phyloP scores from a whole-genome alignment of 1,139 yeast species.

The Hemisphaericaspora xylanilytica region DNA sequence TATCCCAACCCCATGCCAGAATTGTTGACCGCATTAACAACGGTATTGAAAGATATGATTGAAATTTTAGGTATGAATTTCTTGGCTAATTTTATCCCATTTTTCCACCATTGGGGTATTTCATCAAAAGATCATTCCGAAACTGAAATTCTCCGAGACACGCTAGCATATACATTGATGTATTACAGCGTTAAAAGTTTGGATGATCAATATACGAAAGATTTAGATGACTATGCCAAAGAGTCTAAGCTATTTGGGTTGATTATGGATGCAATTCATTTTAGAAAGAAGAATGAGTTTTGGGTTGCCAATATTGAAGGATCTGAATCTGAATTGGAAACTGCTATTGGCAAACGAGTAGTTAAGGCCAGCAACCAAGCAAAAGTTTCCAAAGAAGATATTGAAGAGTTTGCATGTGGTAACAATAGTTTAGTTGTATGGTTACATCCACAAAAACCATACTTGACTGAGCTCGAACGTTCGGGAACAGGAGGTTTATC shows the following conservation, averaged over 20 bases:
- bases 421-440: constrained; percentile 31
- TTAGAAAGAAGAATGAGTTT: constrained; percentile 24
- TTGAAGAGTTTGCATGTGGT: constrained; percentile 33
- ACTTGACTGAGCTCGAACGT: constrained; percentile 17
- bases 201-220: constrained; percentile 30
- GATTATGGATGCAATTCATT: constrained; percentile 28
- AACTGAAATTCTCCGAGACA: constrained; percentile 26
- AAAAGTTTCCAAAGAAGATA: constrained; percentile 19
- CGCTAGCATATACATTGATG: constrained; percentile 35
- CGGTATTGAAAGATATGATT: constrained; percentile 29
- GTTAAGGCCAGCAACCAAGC: constrained; percentile 7
- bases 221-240: constrained; percentile 25
- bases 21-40: constrained; percentile 17
- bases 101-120: constrained; percentile 47
- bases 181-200: constrained; percentile 24
- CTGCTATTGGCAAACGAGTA: constrained; percentile 7
- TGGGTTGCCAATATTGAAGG: constrained; percentile 33
- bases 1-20: constrained; percentile 9
- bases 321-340: constrained; percentile 19
- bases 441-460: constrained; percentile 34
- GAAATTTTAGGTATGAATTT: constrained; percentile 46
- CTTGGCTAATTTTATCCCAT: constrained; percentile 45
- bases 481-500: not conserved
- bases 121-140: constrained; percentile 16
- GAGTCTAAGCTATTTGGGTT: constrained; percentile 24